phyloP scores from a whole-genome alignment of 768 basidiomycete genomes.

The Hericium erinaceus region DNA sequence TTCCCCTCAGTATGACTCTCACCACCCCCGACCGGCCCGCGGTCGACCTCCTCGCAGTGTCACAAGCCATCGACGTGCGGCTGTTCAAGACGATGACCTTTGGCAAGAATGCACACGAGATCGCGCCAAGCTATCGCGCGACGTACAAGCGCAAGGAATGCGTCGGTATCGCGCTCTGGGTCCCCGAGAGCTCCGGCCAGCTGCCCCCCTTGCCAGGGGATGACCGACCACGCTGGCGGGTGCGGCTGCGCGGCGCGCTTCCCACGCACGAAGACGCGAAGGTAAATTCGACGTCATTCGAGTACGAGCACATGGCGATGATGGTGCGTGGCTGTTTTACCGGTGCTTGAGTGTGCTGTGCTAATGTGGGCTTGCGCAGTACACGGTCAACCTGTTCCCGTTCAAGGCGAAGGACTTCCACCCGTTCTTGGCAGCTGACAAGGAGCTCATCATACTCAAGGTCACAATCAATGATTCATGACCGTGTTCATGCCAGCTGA shows the following conservation, averaged over 20 bases:
- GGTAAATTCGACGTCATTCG: slow-evolving; percentile 1
- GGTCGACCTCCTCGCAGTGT: slow-evolving; percentile 2
- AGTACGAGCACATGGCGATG: not conserved
- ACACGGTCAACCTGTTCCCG: not conserved
- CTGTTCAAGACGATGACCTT: slow-evolving; percentile 6
- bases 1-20: slow-evolving; percentile 5
- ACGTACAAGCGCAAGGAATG: not conserved
- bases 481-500: not conserved
- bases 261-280: not conserved
- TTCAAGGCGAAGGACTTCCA: not conserved
- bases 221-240: not conserved
- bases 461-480: not conserved
- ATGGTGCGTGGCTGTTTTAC: slow-evolving; percentile 1
- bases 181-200: not conserved
- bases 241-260: slow-evolving; percentile 2
- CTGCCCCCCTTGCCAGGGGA: not conserved
- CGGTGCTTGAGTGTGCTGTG: not conserved
- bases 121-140: not conserved
- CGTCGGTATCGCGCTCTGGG: slow-evolving; percentile 5
- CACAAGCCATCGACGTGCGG: slow-evolving; percentile 6
- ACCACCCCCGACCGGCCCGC: not conserved
- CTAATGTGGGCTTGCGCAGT: not conserved
- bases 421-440: not conserved
- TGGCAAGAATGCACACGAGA: not conserved
- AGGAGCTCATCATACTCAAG: not conserved